Evolutionary conservation across 345 rosid genomes (phyloP), one percentile per base, ranked within the genome.

Genomic region (Pistacia atlantica): DNA sequence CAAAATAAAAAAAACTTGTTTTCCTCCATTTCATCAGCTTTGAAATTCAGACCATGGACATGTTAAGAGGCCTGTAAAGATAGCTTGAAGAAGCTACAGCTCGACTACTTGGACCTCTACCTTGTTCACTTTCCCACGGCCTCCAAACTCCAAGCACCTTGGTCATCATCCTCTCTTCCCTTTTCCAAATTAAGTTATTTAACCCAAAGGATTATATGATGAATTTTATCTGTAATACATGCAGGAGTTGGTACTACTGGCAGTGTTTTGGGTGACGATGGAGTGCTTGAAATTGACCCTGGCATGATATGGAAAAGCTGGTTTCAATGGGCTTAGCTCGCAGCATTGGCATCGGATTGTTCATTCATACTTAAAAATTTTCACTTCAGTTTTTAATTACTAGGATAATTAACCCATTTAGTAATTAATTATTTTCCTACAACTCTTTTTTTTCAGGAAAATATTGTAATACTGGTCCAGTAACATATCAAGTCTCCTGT

Each of bases 21-120:
- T 25, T 17, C 17, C 5, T 33, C 20, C 1, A 11, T 35, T 67
- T 67, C 89, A 94, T 67, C 89, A 94, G 98, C 91, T 94, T 12
- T 94, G 98, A 97, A 94, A 89, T 79, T 90, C 98, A 14, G 97
- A 92, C 75, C 98, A 92, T 61, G 92, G 92, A 4, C 98, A 94
- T 80, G 94, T 87, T 35, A 63, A 28, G 98, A 94, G 86, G 96
- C 98, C 2, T 94, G 96, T 83, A 90, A 87, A 75, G 94, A 86
- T 77, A 92, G 98, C 81, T 88, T 92, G 69, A 92, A 90, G 83
- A 92, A 94, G 81, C 95, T 94, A 65, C 93, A 80, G 86, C 92
- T 92, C 55, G 93, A 94, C 73, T 94, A 92, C 75, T 87, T 94
- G 64, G 98, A 94, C 74, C 86, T 94, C 75, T 94, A 81, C 82